Base-by-base conservation (phyloP, 768 basidiomycete genomes). In the Lactifluus hygrophoroides region DNA sequence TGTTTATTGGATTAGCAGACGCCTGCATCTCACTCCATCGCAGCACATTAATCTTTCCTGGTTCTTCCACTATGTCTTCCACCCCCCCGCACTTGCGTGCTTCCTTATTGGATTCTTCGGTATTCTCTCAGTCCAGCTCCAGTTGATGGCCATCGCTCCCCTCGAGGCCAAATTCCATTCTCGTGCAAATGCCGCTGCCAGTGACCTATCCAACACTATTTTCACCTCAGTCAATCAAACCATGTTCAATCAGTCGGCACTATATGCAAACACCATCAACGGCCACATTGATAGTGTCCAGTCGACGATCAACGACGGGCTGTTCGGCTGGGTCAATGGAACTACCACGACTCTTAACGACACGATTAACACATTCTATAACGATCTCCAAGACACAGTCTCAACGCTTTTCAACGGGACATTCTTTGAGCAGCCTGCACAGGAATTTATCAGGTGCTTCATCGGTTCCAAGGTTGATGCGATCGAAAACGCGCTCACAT, bases 281-380 rank as follows among this genome's bases (percentile, higher is more conserved):
- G 66, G 66, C 19, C 86, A 82, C 30, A 82, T 97, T 21, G 78
- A 81, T 49, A 65, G 65, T 34, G 77, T 91, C 49, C 90, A 98
- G 73, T 76, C 75, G 38, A 80, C 82, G 6, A 81, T 98, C 71
- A 91, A 97, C 69, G 74, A 90, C 40, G 88, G 88, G 25, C 72
- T 98, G 46, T 95, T 98, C 62, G 93, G 94, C 10, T 98, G 94
- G 94, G 86, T 98, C 49, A 93, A 97, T 66, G 80, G 76, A 17
- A 95, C 95, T 8, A 95, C 93, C 1, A 84, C 82, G 3, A 84
- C 86, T 6, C 79, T 99, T 53, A 99, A 99, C 70, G 74, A 76
- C 65, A 96, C 95, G 3, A 74, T 99, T 66, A 86, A 81, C 68
- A 77, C 76, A 46, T 95, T 99, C 71, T 98, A 98, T 73, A 76